These are phyloP conservation scores for Xylariaceae sp. DNA, from an alignment of 2,329 filamentous ascomycete genomes.

Conservation along the genomic window DNA sequence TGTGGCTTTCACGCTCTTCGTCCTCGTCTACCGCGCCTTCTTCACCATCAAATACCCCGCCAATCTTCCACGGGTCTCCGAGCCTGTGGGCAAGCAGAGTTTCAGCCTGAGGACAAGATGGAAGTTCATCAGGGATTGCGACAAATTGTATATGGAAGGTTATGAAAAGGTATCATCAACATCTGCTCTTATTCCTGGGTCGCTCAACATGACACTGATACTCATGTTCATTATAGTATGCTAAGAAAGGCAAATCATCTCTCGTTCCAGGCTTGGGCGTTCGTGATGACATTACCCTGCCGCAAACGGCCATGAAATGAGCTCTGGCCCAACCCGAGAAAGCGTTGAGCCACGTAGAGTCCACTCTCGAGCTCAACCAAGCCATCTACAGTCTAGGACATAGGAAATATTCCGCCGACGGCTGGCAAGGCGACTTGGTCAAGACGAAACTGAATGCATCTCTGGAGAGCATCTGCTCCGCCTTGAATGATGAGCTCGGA, in stretches of 20 bases:
- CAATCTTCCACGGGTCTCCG: constrained; percentile 1
- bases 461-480: constrained; percentile 28
- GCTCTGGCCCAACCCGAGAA: constrained; percentile 1
- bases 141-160: background rate
- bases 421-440: constrained; percentile 23
- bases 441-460: constrained; percentile 30
- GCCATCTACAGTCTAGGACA: constrained; percentile 34
- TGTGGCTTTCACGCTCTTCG: background rate
- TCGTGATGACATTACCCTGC: constrained; percentile 2
- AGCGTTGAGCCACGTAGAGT: constrained; percentile 29
- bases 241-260: constrained; percentile 3
- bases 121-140: background rate
- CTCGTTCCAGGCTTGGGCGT: constrained; percentile 6
- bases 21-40: background rate
- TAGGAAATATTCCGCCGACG: constrained; percentile 4
- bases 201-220: background rate
- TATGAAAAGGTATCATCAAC: constrained; percentile 3
- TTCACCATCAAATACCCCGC: constrained; percentile 1
- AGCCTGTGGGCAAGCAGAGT: background rate
- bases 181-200: background rate
- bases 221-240: background rate
- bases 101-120: background rate
- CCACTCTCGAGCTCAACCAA: constrained; percentile 36
- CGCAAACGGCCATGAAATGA: constrained; percentile 5
- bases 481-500: constrained; percentile 31